These are phyloP conservation scores for Colletotrichum graminicola DNA, from an alignment of 2,329 filamentous ascomycete genomes.

Conservation along the genomic window DNA sequence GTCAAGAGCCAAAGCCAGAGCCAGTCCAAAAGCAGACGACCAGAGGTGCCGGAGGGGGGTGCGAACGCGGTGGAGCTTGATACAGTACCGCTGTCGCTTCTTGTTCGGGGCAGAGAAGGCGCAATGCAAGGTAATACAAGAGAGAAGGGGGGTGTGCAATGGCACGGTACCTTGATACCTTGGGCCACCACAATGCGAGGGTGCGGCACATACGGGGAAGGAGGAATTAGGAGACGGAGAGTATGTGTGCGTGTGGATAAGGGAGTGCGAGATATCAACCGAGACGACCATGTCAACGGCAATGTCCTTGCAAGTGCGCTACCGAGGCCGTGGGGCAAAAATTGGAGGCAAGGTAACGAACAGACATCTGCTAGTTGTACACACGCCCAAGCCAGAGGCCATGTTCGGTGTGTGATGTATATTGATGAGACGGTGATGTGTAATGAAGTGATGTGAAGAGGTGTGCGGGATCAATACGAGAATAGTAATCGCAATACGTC, in stretches of 20 bases:
- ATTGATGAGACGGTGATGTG: constrained; percentile 12
- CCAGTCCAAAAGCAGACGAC: constrained; percentile 21
- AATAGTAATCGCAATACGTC: constrained; percentile 7
- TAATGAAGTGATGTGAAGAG: constrained; percentile 3
- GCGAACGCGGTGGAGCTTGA: constrained; percentile 36
- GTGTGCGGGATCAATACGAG: background rate
- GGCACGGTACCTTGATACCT: constrained; percentile 34
- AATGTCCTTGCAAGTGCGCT: constrained; percentile 37
- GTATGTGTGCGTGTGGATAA: background rate
- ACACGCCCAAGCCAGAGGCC: constrained; percentile 6
- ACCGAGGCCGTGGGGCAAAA: constrained; percentile 35
- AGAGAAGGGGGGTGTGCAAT: constrained; percentile 29
- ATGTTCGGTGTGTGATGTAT: constrained; percentile 9
- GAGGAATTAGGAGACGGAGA: background rate
- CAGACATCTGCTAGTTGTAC: constrained; percentile 13
- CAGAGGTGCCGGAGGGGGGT: constrained; percentile 19
- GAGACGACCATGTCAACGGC: constrained; percentile 30
- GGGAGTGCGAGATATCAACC: constrained; percentile 25
- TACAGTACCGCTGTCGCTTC: constrained; percentile 21
- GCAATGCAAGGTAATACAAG: constrained; percentile 41
- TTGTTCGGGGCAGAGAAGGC: constrained; percentile 39
- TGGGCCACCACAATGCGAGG: constrained; percentile 27
- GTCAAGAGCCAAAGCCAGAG: constrained; percentile 5
- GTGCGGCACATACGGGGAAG: constrained; percentile 13
- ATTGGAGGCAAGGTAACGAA: constrained; percentile 27